These are phyloP conservation scores for Clonostachys rosea DNA, from an alignment of 2,329 filamentous ascomycete genomes.

Conservation along the genomic window DNA sequence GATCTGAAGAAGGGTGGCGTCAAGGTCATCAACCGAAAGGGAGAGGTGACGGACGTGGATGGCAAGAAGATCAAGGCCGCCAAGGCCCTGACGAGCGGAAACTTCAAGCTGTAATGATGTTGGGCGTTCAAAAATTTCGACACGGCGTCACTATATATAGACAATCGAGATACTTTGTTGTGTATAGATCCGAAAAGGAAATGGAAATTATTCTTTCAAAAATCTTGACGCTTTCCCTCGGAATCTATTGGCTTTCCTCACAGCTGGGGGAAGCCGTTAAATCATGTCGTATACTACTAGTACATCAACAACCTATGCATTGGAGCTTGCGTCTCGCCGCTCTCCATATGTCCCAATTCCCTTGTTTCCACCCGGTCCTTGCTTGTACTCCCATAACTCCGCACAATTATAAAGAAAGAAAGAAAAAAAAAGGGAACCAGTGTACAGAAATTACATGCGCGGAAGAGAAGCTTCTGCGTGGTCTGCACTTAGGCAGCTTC, in stretches of 20 bases:
- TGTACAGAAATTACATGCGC: too few species aligned
- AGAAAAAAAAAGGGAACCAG: too few species aligned
- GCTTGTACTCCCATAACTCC: not conserved
- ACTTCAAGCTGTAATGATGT: conserved; percentile 52
- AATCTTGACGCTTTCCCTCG: too few species aligned
- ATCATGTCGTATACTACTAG: too few species aligned
- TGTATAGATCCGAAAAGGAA: not conserved
- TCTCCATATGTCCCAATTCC: not conserved
- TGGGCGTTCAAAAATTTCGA: not conserved
- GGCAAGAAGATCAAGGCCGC: conserved; percentile 65
- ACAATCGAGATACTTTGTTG: not conserved
- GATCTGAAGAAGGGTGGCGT: conserved; percentile 81
- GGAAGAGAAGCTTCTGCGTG: too few species aligned
- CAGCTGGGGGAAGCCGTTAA: too few species aligned
- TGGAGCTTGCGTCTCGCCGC: too few species aligned
- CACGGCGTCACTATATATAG: too few species aligned
- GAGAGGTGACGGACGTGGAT: conserved; percentile 77
- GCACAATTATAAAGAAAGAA: not conserved
- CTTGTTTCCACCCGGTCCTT: not conserved
- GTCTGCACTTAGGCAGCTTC: not conserved
- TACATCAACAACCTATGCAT: not conserved
- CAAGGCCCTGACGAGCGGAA: conserved; percentile 47
- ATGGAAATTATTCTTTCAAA: not conserved
- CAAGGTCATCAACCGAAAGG: conserved; percentile 87
- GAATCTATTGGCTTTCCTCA: not conserved